These are phyloP conservation scores for Pseudocercospora vitis DNA, from an alignment of 2,329 filamentous ascomycete species.

Conservation along the genomic window DNA sequence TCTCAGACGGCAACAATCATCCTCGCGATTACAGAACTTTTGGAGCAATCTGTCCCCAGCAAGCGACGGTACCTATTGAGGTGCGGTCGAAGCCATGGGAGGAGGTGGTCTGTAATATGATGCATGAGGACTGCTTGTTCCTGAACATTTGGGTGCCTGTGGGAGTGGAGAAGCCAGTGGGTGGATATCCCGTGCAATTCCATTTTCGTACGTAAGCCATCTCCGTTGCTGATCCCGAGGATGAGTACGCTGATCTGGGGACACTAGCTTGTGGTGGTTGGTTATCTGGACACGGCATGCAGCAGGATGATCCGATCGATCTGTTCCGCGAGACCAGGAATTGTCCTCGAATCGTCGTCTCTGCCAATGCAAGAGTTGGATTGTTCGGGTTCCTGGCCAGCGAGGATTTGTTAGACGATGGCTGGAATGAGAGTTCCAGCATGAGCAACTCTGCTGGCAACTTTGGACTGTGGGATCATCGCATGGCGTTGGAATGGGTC, in stretches of 20 bases:
- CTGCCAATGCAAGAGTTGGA: slow-evolving; percentile 38
- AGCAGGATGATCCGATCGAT: slow-evolving; percentile 24
- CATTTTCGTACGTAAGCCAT: slow-evolving; percentile 14
- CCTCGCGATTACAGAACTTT: slow-evolving; percentile 20
- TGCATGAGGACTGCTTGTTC: slow-evolving; percentile 25
- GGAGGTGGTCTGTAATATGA: slow-evolving; percentile 17
- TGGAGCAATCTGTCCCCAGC: slow-evolving; percentile 23
- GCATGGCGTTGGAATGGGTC: slow-evolving; percentile 57
- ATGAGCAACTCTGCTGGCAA: slow-evolving; percentile 38
- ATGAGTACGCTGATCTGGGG: neutral
- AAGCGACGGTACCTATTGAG: slow-evolving; percentile 8
- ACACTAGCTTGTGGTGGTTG: slow-evolving; percentile 13
- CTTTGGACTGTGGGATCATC: slow-evolving; percentile 58
- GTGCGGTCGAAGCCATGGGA: slow-evolving; percentile 10
- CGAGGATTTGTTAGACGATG: slow-evolving; percentile 36
- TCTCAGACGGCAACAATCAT: slow-evolving; percentile 22
- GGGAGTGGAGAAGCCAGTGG: slow-evolving; percentile 15
- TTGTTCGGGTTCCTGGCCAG: slow-evolving; percentile 44
- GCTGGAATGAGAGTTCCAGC: slow-evolving; percentile 10
- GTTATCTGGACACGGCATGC: slow-evolving; percentile 18
- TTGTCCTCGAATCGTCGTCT: slow-evolving; percentile 33
- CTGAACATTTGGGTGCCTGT: slow-evolving; percentile 26
- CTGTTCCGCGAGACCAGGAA: slow-evolving; percentile 22
- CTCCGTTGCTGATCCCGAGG: neutral
- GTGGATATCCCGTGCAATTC: slow-evolving; percentile 26